These are phyloP conservation scores for Phoma sp. DNA, from an alignment of 2,329 filamentous ascomycete genomes.

Conservation along the genomic window DNA sequence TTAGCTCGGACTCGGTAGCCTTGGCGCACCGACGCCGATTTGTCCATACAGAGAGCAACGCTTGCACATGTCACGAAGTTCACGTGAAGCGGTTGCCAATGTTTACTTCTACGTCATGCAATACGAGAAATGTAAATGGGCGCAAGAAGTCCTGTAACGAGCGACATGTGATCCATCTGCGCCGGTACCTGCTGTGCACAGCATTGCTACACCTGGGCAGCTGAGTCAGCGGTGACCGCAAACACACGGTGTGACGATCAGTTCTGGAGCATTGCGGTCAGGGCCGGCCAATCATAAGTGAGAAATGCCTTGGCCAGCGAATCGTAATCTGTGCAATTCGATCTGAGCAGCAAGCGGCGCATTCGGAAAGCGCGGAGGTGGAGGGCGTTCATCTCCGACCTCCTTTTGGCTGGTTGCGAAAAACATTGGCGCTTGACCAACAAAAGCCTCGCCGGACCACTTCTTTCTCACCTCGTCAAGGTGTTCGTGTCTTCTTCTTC, in stretches of 20 bases:
- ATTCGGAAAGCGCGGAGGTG: conserved; percentile 37
- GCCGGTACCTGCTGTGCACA: no score
- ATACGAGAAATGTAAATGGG: not conserved
- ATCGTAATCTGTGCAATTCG: conserved; percentile 23
- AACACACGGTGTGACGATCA: conserved; percentile 2
- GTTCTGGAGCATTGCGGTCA: not conserved
- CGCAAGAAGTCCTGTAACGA: not conserved
- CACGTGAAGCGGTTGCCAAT: not conserved
- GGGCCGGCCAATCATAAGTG: conserved; percentile 22
- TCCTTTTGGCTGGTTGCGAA: conserved; percentile 42
- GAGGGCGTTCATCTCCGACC: conserved; percentile 43
- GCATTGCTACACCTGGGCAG: no score
- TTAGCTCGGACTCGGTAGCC: conserved; percentile 6
- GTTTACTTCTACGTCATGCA: not conserved
- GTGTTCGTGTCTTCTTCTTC: conserved; percentile 33
- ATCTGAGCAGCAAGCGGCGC: conserved; percentile 23
- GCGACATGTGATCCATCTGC: not conserved
- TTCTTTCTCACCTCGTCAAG: conserved; percentile 22
- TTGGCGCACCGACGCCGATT: not conserved
- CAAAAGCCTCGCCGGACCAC: conserved; percentile 27
- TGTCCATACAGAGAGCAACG: no score
- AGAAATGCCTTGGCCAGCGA: conserved; percentile 28
- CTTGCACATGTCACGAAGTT: conserved; percentile 3
- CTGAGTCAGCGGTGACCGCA: conserved; percentile 15
- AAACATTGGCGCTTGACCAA: conserved; percentile 29